These are phyloP conservation scores for Eimeria tenella DNA, from an alignment of 169 alveolate species.

Conservation along the genomic window DNA sequence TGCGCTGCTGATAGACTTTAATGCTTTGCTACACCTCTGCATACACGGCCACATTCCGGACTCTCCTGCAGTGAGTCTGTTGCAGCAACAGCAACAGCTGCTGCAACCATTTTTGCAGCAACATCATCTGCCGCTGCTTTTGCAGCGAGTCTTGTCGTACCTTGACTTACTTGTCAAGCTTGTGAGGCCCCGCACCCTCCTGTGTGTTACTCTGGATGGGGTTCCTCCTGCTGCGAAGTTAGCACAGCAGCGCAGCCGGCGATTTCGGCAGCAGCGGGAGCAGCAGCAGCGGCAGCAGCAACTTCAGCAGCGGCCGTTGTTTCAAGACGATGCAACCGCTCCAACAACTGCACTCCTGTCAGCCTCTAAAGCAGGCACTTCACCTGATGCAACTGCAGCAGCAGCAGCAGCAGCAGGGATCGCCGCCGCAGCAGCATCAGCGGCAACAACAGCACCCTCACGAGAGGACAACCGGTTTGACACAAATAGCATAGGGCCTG, in stretches of 20 bases:
- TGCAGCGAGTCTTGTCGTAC: slow-evolving; percentile 63
- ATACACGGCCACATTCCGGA: slow-evolving; percentile 69
- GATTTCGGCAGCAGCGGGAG: slow-evolving; percentile 94
- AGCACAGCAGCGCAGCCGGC: slow-evolving; percentile 97
- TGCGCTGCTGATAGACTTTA: slow-evolving; percentile 69
- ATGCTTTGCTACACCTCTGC: slow-evolving; percentile 75
- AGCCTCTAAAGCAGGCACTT: background rate
- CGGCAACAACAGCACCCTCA: slow-evolving; percentile 23
- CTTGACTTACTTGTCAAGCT: slow-evolving; percentile 89
- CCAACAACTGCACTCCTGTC: background rate
- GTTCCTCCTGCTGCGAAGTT: slow-evolving; percentile 99
- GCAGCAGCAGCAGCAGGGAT: slow-evolving; percentile 20
- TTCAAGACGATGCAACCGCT: slow-evolving; percentile 16
- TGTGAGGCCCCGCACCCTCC: slow-evolving; percentile 94
- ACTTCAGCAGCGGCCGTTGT: slow-evolving; percentile 82
- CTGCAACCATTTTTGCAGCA: slow-evolving; percentile 46
- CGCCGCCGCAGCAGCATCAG: slow-evolving; percentile 25
- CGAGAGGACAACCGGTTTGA: slow-evolving; percentile 90
- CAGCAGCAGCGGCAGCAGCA: slow-evolving; percentile 96
- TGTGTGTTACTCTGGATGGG: slow-evolving; percentile 96
- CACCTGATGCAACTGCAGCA: background rate
- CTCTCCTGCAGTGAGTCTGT: background rate
- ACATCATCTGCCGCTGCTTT: slow-evolving; percentile 9
- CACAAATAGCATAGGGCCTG: slow-evolving; percentile 98
- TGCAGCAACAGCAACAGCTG: slow-evolving; percentile 62